Evolutionary conservation across 2,329 filamentous ascomycete species (phyloP).

Genomic region (Diaporthe amygdali): DNA sequence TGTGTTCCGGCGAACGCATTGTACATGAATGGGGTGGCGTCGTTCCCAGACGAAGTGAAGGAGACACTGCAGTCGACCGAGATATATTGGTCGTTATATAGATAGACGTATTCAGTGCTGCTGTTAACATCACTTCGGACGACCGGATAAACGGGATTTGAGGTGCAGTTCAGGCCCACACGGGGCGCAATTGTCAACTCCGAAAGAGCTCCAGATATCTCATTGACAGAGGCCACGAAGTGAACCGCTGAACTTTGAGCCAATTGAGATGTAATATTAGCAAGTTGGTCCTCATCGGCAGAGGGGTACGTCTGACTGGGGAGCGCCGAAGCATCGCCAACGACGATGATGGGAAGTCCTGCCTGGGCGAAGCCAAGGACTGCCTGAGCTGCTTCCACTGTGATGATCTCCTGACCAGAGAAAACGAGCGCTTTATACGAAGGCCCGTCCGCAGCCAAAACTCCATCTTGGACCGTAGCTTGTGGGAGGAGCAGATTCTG

Average conservation of each 20-base stretch:
- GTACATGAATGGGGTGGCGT: constrained; percentile 19
- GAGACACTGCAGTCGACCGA: constrained; percentile 3
- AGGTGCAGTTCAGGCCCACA: constrained; percentile 3
- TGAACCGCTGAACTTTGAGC: constrained; percentile 1
- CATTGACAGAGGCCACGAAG: not conserved
- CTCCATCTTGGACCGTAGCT: constrained; percentile 40
- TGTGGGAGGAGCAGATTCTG: constrained; percentile 46
- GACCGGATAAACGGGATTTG: constrained; percentile 1
- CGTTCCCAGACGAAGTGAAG: not conserved
- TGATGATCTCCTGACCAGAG: constrained; percentile 40
- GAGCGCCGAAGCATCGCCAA: constrained; percentile 31
- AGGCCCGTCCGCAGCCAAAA: constrained; percentile 44
- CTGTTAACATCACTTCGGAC: not conserved
- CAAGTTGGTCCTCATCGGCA: not conserved
- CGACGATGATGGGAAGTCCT: constrained; percentile 49
- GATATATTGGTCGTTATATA: constrained; percentile 21
- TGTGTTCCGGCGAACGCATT: constrained; percentile 48
- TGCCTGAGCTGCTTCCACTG: constrained; percentile 36
- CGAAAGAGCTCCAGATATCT: constrained; percentile 24
- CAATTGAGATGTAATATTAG: constrained; percentile 32
- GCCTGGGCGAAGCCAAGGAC: constrained; percentile 40
- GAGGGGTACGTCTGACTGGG: constrained; percentile 1
- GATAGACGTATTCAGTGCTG: constrained; percentile 14
- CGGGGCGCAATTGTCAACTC: constrained; percentile 28
- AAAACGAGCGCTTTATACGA: constrained; percentile 49